A percentile compares a stretch with the other conserved stretches of the same genome.
phyloP scores from a whole-genome alignment of 2,329 filamentous ascomycete species.

The Sordariomycetes sp. region DNA sequence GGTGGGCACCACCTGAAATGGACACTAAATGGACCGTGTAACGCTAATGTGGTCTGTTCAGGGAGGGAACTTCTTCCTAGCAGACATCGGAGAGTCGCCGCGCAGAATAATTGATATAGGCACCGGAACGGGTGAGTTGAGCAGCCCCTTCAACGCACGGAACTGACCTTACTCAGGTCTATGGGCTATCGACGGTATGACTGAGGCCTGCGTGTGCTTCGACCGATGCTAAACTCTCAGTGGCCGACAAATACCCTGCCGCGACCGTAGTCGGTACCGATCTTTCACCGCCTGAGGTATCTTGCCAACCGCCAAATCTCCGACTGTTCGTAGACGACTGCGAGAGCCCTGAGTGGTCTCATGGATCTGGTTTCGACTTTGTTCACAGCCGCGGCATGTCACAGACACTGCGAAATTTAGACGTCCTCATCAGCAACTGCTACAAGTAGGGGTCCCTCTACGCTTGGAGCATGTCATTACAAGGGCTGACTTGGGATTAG shows the following conservation, averaged over 20 bases:
- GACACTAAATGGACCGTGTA: not conserved
- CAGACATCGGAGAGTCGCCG: slow-evolving; percentile 27
- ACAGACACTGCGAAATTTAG: not conserved
- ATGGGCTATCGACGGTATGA: slow-evolving; percentile 4
- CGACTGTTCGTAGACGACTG: slow-evolving; percentile 46
- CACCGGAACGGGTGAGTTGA: slow-evolving; percentile 40
- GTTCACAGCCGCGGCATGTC: not conserved
- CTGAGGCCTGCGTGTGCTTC: not conserved
- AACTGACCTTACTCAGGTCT: too few species aligned
- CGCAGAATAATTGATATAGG: slow-evolving; percentile 37
- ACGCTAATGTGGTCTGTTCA: slow-evolving; percentile 7
- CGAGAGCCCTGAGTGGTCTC: slow-evolving; percentile 33
- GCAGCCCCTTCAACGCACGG: too few species aligned
- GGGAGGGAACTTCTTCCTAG: slow-evolving; percentile 27
- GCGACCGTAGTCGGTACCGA: slow-evolving; percentile 34
- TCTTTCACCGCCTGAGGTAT: slow-evolving; percentile 38
- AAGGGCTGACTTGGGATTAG: slow-evolving; percentile 11
- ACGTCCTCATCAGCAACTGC: not conserved
- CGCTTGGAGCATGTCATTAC: not conserved
- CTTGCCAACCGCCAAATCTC: slow-evolving; percentile 48
- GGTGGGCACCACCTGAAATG: too few species aligned
- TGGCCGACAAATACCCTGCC: slow-evolving; percentile 36
- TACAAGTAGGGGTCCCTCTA: not conserved
- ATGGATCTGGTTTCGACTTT: not conserved
- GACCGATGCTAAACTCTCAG: slow-evolving; percentile 13